phyloP scores from a whole-genome alignment of 768 basidiomycete species.

The Lanmaoa rubissima region DNA sequence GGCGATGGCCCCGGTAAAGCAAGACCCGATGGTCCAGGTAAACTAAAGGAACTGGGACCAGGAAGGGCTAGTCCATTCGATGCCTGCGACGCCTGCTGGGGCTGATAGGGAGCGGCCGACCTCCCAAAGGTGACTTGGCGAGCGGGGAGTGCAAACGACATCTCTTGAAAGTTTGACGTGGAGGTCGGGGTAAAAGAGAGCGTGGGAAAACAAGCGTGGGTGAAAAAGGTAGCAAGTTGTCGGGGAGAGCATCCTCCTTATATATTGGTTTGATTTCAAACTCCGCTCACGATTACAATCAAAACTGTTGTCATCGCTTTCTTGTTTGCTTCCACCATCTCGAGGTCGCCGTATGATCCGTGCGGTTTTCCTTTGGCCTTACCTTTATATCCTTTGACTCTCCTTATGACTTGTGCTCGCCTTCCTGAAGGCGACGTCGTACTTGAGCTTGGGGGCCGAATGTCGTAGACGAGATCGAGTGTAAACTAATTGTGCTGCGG shows the following conservation, averaged over 20 bases:
- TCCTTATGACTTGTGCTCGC: not conserved
- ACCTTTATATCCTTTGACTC: not conserved
- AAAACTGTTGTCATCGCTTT: slow-evolving; percentile 12
- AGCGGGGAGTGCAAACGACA: slow-evolving; percentile 70
- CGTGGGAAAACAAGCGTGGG: slow-evolving; percentile 31
- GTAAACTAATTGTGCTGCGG: not conserved
- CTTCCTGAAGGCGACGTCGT: not conserved
- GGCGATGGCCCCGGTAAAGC: slow-evolving; percentile 57
- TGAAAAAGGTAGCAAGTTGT: slow-evolving; percentile 19
- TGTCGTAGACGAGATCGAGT: not conserved
- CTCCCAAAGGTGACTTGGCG: slow-evolving; percentile 79
- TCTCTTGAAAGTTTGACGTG: slow-evolving; percentile 20
- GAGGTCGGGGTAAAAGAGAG: slow-evolving; percentile 21
- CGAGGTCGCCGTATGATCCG: slow-evolving; percentile 10
- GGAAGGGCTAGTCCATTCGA: slow-evolving; percentile 60
- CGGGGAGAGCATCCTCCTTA: slow-evolving; percentile 20
- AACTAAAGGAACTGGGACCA: slow-evolving; percentile 44
- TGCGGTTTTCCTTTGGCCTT: not conserved
- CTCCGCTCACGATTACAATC: slow-evolving; percentile 30
- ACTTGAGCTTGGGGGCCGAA: not conserved
- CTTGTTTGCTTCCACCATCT: slow-evolving; percentile 29
- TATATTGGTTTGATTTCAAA: slow-evolving; percentile 29
- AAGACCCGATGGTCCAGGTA: slow-evolving; percentile 42
- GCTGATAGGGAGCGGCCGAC: slow-evolving; percentile 46
- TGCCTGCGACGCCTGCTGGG: slow-evolving; percentile 39